Evolutionary conservation across 192 early-diverging fungal species (phyloP).

Genomic region (Backusella tarrabulga): DNA sequence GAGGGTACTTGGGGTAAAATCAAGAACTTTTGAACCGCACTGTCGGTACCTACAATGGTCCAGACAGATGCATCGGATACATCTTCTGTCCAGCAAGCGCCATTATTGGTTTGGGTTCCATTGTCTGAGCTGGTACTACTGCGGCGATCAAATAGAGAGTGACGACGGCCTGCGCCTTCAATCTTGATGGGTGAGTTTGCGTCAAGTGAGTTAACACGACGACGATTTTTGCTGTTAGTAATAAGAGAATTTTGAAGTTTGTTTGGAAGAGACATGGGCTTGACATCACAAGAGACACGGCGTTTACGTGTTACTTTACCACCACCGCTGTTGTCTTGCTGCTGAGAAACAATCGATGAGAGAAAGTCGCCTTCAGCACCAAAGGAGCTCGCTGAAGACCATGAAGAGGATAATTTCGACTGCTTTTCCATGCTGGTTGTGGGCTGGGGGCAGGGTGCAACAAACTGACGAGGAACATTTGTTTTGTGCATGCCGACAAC

Average conservation of each 20-base stretch:
- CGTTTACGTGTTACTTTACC: slow-evolving; percentile 36
- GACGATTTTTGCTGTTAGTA: slow-evolving; percentile 33
- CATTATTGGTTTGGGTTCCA: neutral
- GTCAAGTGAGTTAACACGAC: slow-evolving; percentile 57
- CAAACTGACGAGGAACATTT: slow-evolving; percentile 43
- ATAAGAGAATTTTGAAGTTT: neutral
- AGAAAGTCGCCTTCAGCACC: slow-evolving; percentile 5
- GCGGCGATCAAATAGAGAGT: slow-evolving; percentile 3
- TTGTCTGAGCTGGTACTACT: slow-evolving; percentile 1
- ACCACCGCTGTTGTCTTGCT: neutral
- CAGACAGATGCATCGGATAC: slow-evolving; percentile 84
- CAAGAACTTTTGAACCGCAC: slow-evolving; percentile 54
- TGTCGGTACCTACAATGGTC: slow-evolving; percentile 87
- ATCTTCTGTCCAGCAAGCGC: slow-evolving; percentile 70
- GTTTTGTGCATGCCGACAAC: slow-evolving; percentile 72
- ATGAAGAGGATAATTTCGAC: neutral
- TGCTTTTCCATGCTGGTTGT: neutral
- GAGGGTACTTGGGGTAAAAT: slow-evolving; percentile 12
- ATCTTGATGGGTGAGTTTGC: slow-evolving; percentile 2
- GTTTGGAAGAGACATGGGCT: slow-evolving; percentile 12
- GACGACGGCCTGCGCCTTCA: slow-evolving; percentile 10
- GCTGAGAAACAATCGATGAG: slow-evolving; percentile 15
- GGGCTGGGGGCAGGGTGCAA: neutral
- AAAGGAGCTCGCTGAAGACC: neutral
- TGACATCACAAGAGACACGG: slow-evolving; percentile 37